Conservation (phyloP, 2,329 filamentous ascomycete species). For the Scopulariopsis brevicaulis region DNA sequence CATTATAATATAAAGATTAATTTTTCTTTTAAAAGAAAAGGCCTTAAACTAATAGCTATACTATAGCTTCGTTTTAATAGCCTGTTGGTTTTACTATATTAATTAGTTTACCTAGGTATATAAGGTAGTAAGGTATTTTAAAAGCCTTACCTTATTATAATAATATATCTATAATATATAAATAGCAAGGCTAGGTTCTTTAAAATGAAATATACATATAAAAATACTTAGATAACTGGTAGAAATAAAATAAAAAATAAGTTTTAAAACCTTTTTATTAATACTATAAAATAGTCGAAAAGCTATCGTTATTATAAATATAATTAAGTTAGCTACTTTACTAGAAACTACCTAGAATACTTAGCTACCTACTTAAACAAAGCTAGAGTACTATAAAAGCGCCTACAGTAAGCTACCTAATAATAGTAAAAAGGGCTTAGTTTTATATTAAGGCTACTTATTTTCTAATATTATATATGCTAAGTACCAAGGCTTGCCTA, state of each 20-base stretch:
- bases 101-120: background rate
- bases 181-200: background rate
- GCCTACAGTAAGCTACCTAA: background rate
- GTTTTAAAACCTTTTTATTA: background rate
- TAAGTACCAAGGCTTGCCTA: too few relatives aligned
- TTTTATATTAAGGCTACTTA: background rate
- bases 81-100: background rate
- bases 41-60: background rate
- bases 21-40: too few relatives aligned
- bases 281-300: background rate
- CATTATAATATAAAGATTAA: too few relatives aligned
- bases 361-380: background rate
- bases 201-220: background rate
- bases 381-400: background rate
- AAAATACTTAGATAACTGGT: background rate
- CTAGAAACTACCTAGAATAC: too few relatives aligned
- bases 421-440: background rate
- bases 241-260: background rate
- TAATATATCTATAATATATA: background rate
- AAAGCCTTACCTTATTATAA: background rate
- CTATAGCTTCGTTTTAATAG: background rate
- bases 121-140: background rate
- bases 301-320: background rate
- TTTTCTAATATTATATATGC: too few relatives aligned
- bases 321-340: background rate